Evolutionary conservation across 768 basidiomycete species (phyloP).

Genomic region (Mycena metata): DNA sequence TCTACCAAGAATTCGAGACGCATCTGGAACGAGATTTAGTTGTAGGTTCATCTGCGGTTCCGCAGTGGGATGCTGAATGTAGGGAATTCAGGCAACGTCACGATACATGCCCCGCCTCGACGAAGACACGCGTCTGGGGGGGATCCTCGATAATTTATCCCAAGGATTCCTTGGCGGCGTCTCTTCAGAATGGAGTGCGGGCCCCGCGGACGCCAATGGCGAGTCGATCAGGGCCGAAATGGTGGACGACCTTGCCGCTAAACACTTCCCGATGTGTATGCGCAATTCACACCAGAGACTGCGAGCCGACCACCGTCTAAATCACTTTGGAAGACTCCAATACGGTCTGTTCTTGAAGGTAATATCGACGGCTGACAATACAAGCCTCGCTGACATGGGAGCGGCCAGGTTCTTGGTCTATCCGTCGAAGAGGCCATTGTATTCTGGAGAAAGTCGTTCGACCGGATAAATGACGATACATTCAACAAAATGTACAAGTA

Average conservation of each 20-base stretch:
- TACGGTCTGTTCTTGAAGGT: slow-evolving; percentile 98
- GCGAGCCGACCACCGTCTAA: slow-evolving; percentile 84
- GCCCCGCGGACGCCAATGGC: slow-evolving; percentile 63
- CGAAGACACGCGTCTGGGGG: slow-evolving; percentile 92
- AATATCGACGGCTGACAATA: slow-evolving; percentile 10
- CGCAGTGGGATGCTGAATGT: slow-evolving; percentile 5
- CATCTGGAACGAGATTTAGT: slow-evolving; percentile 82
- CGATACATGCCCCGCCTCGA: slow-evolving; percentile 91
- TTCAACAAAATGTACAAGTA: slow-evolving; percentile 99
- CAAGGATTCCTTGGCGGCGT: slow-evolving; percentile 95
- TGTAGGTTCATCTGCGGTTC: slow-evolving; percentile 56
- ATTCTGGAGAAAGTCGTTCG: slow-evolving; percentile 95
- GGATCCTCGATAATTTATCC: slow-evolving; percentile 91
- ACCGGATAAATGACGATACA: slow-evolving; percentile 86
- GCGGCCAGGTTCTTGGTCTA: slow-evolving; percentile 84
- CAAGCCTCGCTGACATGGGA: not conserved
- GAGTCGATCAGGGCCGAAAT: slow-evolving; percentile 92
- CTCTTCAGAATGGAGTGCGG: slow-evolving; percentile 81
- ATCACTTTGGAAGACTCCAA: slow-evolving; percentile 92
- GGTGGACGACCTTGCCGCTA: slow-evolving; percentile 87
- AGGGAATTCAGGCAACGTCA: slow-evolving; percentile 76
- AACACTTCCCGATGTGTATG: slow-evolving; percentile 98
- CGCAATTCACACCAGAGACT: slow-evolving; percentile 87
- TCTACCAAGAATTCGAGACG: slow-evolving; percentile 87
- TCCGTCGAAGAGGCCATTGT: slow-evolving; percentile 93